Evolutionary conservation across 2,329 filamentous ascomycete genomes (phyloP).

Genomic region (Fusarium siculi): DNA sequence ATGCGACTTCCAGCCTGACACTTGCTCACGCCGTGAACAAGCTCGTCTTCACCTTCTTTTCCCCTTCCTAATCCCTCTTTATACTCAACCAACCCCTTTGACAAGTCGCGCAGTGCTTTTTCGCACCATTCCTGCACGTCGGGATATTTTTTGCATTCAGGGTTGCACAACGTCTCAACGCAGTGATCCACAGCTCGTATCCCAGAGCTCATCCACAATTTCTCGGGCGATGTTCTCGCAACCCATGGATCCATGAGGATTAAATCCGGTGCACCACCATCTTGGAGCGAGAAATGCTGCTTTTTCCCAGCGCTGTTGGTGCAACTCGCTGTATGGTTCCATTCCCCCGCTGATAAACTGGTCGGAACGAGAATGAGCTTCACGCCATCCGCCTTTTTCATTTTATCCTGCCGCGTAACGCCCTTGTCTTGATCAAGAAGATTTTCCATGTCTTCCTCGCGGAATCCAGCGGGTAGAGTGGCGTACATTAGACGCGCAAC

Average conservation of each 20-base stretch:
- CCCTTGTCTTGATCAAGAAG: conserved; percentile 8
- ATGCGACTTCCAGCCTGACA: conserved; percentile 24
- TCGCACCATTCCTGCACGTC: conserved; percentile 15
- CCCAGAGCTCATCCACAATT: conserved; percentile 11
- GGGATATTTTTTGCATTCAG: not conserved
- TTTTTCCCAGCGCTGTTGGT: conserved; percentile 12
- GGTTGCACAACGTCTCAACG: conserved; percentile 10
- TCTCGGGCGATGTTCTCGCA: not conserved
- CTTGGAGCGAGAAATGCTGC: conserved; percentile 3
- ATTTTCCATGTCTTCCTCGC: conserved; percentile 8
- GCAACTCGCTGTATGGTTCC: conserved; percentile 21
- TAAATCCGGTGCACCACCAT: conserved; percentile 13
- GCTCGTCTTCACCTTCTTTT: not conserved
- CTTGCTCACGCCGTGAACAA: not conserved
- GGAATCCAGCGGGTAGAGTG: not conserved
- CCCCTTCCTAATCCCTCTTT: not conserved
- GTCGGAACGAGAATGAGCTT: conserved; percentile 1
- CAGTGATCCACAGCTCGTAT: conserved; percentile 20
- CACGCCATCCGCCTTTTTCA: conserved; percentile 3
- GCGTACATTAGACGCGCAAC: conserved; percentile 12
- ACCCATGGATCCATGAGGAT: conserved; percentile 25
- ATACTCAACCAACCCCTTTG: not conserved
- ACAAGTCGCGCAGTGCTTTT: not conserved
- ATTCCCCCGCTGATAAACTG: conserved; percentile 16
- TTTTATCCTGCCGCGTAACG: conserved; percentile 3